Percentiles rank a stretch among this genome's conserved stretches.
Evolutionary conservation across 192 early-diverging fungal genomes (phyloP).

Genomic region (Podochytrium sp.): DNA sequence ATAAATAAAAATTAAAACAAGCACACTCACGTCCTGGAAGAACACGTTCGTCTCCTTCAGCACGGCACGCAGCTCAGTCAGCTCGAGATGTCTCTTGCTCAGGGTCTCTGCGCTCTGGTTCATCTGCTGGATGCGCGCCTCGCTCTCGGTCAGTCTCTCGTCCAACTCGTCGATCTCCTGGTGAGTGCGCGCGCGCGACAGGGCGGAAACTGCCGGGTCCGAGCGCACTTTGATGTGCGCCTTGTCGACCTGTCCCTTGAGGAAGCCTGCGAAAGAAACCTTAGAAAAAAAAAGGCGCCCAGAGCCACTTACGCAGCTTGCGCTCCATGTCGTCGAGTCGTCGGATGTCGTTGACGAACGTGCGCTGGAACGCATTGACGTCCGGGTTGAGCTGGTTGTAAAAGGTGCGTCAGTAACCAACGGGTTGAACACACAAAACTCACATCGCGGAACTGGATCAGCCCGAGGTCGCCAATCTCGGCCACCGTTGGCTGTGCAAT

Average conservation of each 20-base stretch:
- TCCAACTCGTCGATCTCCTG: conserved; percentile 95
- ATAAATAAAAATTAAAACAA: background rate
- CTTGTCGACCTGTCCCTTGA: conserved; percentile 79
- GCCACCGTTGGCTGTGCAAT: conserved; percentile 89
- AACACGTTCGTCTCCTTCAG: conserved; percentile 85
- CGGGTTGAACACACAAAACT: conserved; percentile 15
- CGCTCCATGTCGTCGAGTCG: conserved; percentile 97
- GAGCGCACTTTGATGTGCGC: conserved; percentile 66
- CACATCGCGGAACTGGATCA: conserved; percentile 94
- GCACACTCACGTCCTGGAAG: conserved; percentile 68
- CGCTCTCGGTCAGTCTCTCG: conserved; percentile 76
- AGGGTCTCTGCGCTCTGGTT: conserved; percentile 85
- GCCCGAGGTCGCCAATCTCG: conserved; percentile 93
- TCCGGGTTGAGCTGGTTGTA: conserved; percentile 79
- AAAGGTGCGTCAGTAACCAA: background rate
- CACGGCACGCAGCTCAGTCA: conserved; percentile 89
- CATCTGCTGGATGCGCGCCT: conserved; percentile 82
- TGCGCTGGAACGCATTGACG: conserved; percentile 95
- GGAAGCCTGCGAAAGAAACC: conserved; percentile 65
- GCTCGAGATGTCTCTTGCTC: conserved; percentile 85
- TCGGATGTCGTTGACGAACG: conserved; percentile 94
- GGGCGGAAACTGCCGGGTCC: conserved; percentile 8
- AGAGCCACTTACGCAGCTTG: conserved; percentile 75
- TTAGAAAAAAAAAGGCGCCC: background rate
- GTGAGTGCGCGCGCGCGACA: conserved; percentile 71